A percentile compares a stretch with the other conserved stretches of the same genome.
These are phyloP conservation scores for Penicillium cinerascens DNA, from an alignment of 495 filamentous ascomycete genomes.

Conservation along the genomic window DNA sequence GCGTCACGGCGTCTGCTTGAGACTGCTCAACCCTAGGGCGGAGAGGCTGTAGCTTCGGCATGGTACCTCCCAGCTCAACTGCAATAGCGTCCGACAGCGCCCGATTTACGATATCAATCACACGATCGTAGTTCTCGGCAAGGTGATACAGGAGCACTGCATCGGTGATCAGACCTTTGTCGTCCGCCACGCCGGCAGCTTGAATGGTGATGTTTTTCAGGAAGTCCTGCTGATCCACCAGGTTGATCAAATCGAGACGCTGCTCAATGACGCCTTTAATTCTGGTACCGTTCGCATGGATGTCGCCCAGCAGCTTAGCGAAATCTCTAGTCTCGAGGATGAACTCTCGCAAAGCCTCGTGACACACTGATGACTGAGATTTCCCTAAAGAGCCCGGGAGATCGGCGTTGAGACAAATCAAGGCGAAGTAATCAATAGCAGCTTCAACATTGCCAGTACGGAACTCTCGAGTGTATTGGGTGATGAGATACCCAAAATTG, in stretches of 20 bases:
- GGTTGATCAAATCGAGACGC: slow-evolving; percentile 76
- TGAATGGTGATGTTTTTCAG: slow-evolving; percentile 82
- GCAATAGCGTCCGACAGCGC: slow-evolving; percentile 85
- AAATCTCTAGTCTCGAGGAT: slow-evolving; percentile 93
- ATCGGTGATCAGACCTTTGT: slow-evolving; percentile 87
- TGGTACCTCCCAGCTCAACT: slow-evolving; percentile 73
- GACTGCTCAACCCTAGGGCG: slow-evolving; percentile 52
- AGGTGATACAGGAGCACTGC: slow-evolving; percentile 93
- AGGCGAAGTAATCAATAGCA: slow-evolving; percentile 87
- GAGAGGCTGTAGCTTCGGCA: slow-evolving; percentile 70
- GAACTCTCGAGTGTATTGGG: slow-evolving; percentile 94
- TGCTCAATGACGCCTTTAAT: slow-evolving; percentile 85
- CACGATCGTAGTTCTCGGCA: slow-evolving; percentile 89
- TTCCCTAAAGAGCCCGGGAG: slow-evolving; percentile 67
- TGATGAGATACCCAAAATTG: slow-evolving; percentile 89
- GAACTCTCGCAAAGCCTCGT: slow-evolving; percentile 92
- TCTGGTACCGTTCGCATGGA: slow-evolving; percentile 73
- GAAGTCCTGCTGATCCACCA: slow-evolving; percentile 76
- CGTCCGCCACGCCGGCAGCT: slow-evolving; percentile 86
- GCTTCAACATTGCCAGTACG: slow-evolving; percentile 79
- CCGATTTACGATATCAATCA: slow-evolving; percentile 82
- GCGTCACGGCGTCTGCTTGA: slow-evolving; percentile 25
- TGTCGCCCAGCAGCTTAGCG: slow-evolving; percentile 87
- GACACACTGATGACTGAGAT: slow-evolving; percentile 76
- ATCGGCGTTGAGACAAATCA: slow-evolving; percentile 92